These are phyloP conservation scores for Filobasidium floriforme DNA, from an alignment of 768 basidiomycete species.

Conservation along the genomic window DNA sequence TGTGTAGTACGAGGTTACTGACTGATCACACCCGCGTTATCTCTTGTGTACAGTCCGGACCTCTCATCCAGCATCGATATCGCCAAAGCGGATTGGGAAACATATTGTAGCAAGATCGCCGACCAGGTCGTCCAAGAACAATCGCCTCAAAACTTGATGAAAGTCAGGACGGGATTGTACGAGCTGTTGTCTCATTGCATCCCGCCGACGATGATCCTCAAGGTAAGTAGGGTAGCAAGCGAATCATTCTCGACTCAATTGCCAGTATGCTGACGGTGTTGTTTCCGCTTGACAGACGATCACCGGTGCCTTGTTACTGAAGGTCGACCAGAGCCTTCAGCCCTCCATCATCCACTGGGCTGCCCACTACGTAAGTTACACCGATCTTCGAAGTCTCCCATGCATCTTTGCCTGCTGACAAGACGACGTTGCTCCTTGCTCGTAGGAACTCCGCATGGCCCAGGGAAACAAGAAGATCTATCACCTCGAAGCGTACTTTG, in stretches of 20 bases:
- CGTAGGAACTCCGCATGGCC: conserved; percentile 90
- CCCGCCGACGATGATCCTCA: conserved; percentile 81
- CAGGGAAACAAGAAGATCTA: conserved; percentile 87
- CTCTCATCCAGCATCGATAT: conserved; percentile 69
- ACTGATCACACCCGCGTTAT: not conserved
- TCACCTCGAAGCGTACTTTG: conserved; percentile 94
- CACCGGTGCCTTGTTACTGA: conserved; percentile 74
- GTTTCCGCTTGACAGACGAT: conserved; percentile 58
- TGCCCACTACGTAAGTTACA: conserved; percentile 71
- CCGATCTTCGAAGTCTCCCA: too few species aligned
- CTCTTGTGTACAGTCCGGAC: conserved; percentile 57
- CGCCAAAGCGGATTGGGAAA: conserved; percentile 99
- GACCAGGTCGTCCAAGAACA: conserved; percentile 85
- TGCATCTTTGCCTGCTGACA: too few species aligned
- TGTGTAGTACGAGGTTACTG: not conserved
- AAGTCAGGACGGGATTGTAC: conserved; percentile 85
- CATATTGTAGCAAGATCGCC: conserved; percentile 85
- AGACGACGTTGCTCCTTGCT: too few species aligned
- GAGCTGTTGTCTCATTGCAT: conserved; percentile 95
- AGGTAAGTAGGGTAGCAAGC: conserved; percentile 53
- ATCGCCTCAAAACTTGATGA: conserved; percentile 77
- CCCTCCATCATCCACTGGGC: conserved; percentile 97
- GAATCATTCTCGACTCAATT: not conserved
- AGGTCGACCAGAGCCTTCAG: conserved; percentile 82
- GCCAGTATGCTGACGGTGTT: not conserved